A percentile compares a stretch with the other conserved stretches of the same genome.
phyloP scores from a whole-genome alignment of 345 rosid species.

The Linum usitatissimum region DNA sequence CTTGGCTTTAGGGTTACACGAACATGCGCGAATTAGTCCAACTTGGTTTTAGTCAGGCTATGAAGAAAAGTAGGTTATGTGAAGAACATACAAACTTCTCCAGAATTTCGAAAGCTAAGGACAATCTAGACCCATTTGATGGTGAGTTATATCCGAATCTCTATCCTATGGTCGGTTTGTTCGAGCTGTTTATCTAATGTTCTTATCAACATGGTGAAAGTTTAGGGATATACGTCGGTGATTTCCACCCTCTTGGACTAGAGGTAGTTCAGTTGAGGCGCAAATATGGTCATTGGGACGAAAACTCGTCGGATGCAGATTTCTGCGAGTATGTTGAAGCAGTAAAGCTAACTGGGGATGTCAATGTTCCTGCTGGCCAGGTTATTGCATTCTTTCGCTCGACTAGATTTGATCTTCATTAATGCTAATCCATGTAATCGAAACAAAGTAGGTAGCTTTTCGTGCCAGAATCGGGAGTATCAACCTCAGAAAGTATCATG shows the following conservation, averaged over 20 bases:
- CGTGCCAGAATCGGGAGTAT: constrained; percentile 80
- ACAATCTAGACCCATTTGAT: constrained; percentile 70
- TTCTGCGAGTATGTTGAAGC: constrained; percentile 95
- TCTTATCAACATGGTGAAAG: constrained; percentile 12
- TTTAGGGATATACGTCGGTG: constrained; percentile 83
- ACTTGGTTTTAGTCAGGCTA: constrained; percentile 73
- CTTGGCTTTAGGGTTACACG: constrained; percentile 50
- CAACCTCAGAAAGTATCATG: too few species aligned
- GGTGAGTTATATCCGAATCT: constrained; percentile 32
- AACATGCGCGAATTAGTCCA: constrained; percentile 76
- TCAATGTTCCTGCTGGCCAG: constrained; percentile 96
- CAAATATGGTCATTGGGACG: constrained; percentile 77
- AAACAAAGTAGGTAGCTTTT: constrained; percentile 63
- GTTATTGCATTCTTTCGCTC: constrained; percentile 27
- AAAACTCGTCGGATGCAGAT: constrained; percentile 48
- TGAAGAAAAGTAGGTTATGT: constrained; percentile 49
- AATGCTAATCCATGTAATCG: constrained; percentile 10
- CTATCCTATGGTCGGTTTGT: too few species aligned
- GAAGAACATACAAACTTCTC: constrained; percentile 53
- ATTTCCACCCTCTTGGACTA: constrained; percentile 85
- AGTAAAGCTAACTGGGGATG: constrained; percentile 91
- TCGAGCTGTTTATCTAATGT: not conserved
- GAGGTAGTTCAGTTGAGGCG: constrained; percentile 90
- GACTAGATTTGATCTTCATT: not conserved
- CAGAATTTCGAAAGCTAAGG: constrained; percentile 49